Percentiles rank a stretch among this genome's conserved stretches.
These are phyloP conservation scores for Microstroma glucosiphilum DNA, from an alignment of 1,284 basidiomycete genomes.

Conservation along the genomic window DNA sequence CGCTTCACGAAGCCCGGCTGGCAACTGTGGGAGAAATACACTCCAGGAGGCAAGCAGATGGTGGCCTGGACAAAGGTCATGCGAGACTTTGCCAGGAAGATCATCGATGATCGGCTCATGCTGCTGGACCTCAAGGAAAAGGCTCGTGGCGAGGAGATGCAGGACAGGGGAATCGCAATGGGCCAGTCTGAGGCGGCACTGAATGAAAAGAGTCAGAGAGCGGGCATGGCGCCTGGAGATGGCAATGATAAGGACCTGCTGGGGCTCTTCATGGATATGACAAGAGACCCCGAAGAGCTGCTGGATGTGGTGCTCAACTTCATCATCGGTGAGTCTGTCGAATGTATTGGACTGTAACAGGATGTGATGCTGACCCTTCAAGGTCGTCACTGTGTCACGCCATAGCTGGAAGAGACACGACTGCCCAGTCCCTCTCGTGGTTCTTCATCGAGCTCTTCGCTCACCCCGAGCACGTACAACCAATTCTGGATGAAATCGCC, in stretches of 20 bases:
- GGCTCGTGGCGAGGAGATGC: neutral
- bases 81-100: slow-evolving; percentile 26
- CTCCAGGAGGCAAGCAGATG: slow-evolving; percentile 25
- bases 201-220: neutral
- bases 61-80: slow-evolving; percentile 18
- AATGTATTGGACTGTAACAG: too few species aligned
- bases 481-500: slow-evolving; percentile 23
- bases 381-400: too few species aligned
- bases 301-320: slow-evolving; percentile 41
- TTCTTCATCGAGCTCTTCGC: slow-evolving; percentile 31
- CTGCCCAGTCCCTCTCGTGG: slow-evolving; percentile 36
- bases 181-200: neutral
- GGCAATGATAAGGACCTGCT: slow-evolving; percentile 38
- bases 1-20: slow-evolving; percentile 27
- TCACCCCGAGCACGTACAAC: slow-evolving; percentile 20
- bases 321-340: slow-evolving; percentile 15
- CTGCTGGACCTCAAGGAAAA: neutral
- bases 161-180: neutral
- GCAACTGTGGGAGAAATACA: slow-evolving; percentile 29
- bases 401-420: slow-evolving; percentile 34
- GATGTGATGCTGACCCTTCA: too few species aligned
- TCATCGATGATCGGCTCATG: slow-evolving; percentile 28
- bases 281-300: slow-evolving; percentile 38
- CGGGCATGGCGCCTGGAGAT: slow-evolving; percentile 12
- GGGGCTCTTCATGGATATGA: slow-evolving; percentile 54